Percentiles rank a stretch among this genome's conserved stretches.
Conservation (phyloP, 768 basidiomycete genomes). For the Mycena metata region DNA sequence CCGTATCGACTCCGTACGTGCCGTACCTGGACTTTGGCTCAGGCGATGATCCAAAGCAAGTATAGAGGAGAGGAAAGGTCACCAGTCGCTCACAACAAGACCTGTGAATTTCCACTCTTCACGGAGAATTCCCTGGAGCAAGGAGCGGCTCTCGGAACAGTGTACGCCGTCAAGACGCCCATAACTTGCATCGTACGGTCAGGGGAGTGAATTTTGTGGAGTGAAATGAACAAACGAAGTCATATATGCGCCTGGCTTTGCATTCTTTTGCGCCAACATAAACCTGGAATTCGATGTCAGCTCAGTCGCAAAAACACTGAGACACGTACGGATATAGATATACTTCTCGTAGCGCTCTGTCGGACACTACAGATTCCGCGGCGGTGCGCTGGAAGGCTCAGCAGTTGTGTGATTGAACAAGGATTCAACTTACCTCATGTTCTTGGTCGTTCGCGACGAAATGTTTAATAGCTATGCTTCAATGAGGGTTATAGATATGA, state of each 20-base stretch:
- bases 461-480: conserved; percentile 73
- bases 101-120: conserved; percentile 83
- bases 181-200: conserved; percentile 58
- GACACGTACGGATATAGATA: conserved; percentile 75
- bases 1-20: conserved; percentile 75
- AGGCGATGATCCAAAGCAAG: not conserved
- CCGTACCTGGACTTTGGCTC: conserved; percentile 66
- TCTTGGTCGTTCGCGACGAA: conserved; percentile 83
- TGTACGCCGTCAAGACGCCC: conserved; percentile 81
- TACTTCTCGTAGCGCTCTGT: conserved; percentile 77
- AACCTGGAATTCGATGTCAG: conserved; percentile 55
- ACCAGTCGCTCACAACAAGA: conserved; percentile 86
- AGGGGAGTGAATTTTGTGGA: conserved; percentile 1
- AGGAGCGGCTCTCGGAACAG: conserved; percentile 73
- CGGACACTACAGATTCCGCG: conserved; percentile 73
- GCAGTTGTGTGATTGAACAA: not conserved
- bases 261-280: conserved; percentile 76
- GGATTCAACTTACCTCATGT: conserved; percentile 56
- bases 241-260: conserved; percentile 67
- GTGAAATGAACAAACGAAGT: conserved; percentile 60
- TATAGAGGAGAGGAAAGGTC: conserved; percentile 23
- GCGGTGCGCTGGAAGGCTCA: conserved; percentile 57
- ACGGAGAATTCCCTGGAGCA: conserved; percentile 75
- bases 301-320: not conserved
- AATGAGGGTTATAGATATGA: not conserved